Percentiles rank a stretch among this genome's conserved stretches.
phyloP scores from a whole-genome alignment of 805 yeast genomes.

The Millerozyma miso region DNA sequence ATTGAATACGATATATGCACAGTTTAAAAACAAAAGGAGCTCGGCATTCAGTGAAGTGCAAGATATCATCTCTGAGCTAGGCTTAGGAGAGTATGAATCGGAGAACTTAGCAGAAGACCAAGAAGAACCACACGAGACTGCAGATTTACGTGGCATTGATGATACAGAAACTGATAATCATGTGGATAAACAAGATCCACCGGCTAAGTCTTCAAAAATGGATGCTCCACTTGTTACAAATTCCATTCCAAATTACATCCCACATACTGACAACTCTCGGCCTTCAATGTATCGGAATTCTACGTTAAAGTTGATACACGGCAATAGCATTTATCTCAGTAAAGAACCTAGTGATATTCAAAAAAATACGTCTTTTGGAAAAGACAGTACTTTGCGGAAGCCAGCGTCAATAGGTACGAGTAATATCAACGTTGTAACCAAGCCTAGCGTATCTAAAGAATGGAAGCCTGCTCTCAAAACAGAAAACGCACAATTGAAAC shows the following conservation, averaged over 20 bases:
- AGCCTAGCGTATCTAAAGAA: constrained; percentile 14
- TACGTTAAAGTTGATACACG: constrained; percentile 27
- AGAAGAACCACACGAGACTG: background rate
- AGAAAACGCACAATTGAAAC: constrained; percentile 3
- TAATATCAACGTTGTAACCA: constrained; percentile 31
- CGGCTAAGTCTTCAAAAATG: background rate
- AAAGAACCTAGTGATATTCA: background rate
- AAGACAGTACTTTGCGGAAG: constrained; percentile 12
- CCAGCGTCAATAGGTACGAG: constrained; percentile 30
- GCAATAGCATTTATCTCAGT: background rate
- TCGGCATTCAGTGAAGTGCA: constrained; percentile 10
- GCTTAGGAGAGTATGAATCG: constrained; percentile 5
- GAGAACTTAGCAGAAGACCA: background rate
- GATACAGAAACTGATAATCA: background rate
- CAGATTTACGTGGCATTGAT: background rate
- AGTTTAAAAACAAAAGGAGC: constrained; percentile 5
- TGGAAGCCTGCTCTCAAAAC: background rate
- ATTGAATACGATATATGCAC: constrained; percentile 3
- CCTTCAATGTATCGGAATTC: constrained; percentile 2
- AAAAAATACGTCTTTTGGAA: background rate
- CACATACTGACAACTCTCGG: background rate
- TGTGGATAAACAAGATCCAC: background rate
- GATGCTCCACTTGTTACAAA: background rate
- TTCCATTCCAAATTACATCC: background rate
- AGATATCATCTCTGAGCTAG: constrained; percentile 6